Conservation (phyloP, 75 land plant species). For the Selaginella moellendorffii region DNA sequence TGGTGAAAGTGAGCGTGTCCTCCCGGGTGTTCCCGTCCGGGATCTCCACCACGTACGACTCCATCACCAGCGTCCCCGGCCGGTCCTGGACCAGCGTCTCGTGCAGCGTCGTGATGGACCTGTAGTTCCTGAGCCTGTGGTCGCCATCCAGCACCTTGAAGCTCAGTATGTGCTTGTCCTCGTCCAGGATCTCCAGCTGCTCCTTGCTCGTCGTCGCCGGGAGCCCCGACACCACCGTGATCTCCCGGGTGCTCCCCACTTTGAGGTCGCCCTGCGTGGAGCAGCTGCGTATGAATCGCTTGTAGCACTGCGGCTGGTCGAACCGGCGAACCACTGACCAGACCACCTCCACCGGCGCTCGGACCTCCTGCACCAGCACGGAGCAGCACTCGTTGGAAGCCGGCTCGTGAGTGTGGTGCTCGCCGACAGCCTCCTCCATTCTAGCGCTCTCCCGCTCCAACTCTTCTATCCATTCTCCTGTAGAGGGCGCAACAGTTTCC, state of each 20-base stretch:
- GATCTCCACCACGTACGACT: constrained; percentile 75
- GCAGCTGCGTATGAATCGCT: constrained; percentile 34
- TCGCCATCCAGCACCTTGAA: constrained; percentile 77
- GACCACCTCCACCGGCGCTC: constrained; percentile 33
- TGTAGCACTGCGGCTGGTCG: constrained; percentile 33
- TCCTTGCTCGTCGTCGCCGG: constrained; percentile 65
- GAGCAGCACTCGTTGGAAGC: constrained; percentile 36
- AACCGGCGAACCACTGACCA: constrained; percentile 35
- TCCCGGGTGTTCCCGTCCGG: constrained; percentile 67
- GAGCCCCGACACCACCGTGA: constrained; percentile 59
- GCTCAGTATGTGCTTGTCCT: constrained; percentile 37
- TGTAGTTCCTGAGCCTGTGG: constrained; percentile 60
- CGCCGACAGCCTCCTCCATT: not conserved
- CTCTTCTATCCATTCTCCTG: not conserved
- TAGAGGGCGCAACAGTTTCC: too few relatives aligned
- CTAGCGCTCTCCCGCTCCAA: not conserved
- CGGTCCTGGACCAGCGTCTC: not conserved
- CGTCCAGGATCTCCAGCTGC: constrained; percentile 61
- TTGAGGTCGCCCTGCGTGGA: not conserved
- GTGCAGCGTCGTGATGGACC: constrained; percentile 55
- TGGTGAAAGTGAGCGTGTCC: constrained; percentile 57
- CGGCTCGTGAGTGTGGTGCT: constrained; percentile 28
- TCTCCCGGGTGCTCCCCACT: constrained; percentile 53
- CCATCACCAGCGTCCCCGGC: constrained; percentile 34
- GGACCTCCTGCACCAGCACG: constrained; percentile 39